A percentile compares a stretch with the other conserved stretches of the same genome.
These are phyloP conservation scores for Eutypa lata DNA, from an alignment of 2,329 filamentous ascomycete genomes.

Conservation along the genomic window DNA sequence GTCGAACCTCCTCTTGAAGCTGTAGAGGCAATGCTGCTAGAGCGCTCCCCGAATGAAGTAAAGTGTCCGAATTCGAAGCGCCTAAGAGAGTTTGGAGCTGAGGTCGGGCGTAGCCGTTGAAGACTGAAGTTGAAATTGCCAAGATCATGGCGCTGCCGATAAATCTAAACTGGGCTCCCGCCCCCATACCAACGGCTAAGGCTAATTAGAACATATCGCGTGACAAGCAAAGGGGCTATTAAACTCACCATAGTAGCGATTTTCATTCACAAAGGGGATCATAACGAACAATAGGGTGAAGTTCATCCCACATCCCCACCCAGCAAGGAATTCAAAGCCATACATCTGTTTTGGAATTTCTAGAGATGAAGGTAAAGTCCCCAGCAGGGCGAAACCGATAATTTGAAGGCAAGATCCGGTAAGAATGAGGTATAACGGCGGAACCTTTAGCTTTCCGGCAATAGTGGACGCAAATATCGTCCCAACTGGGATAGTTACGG, in stretches of 20 bases:
- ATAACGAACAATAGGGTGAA: slow-evolving; percentile 9
- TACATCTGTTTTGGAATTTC: slow-evolving; percentile 8
- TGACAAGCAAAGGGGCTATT: not conserved
- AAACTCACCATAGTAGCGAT: slow-evolving; percentile 14
- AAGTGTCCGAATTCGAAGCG: slow-evolving; percentile 1
- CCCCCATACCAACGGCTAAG: slow-evolving; percentile 18
- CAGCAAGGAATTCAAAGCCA: slow-evolving; percentile 12
- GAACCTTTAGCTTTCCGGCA: slow-evolving; percentile 9
- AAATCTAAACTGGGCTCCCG: slow-evolving; percentile 16
- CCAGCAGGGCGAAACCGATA: slow-evolving; percentile 12
- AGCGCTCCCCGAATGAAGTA: not conserved
- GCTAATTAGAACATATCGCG: not conserved
- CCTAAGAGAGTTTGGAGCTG: slow-evolving; percentile 6
- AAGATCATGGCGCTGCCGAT: slow-evolving; percentile 16
- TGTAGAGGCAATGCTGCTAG: slow-evolving; percentile 4
- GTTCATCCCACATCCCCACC: slow-evolving; percentile 13
- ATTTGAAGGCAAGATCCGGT: slow-evolving; percentile 9
- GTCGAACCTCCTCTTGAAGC: slow-evolving; percentile 8
- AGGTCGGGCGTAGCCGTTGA: slow-evolving; percentile 9
- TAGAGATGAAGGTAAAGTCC: slow-evolving; percentile 1
- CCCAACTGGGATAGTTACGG: slow-evolving; percentile 7
- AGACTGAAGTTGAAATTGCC: slow-evolving; percentile 16
- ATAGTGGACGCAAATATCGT: slow-evolving; percentile 2
- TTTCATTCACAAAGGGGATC: slow-evolving; percentile 7
- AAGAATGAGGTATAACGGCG: slow-evolving; percentile 10